Evolutionary conservation across 192 early-diverging fungal species (phyloP), one percentile per base, ranked within the genome.

Genomic region (Coemansia sp.): DNA sequence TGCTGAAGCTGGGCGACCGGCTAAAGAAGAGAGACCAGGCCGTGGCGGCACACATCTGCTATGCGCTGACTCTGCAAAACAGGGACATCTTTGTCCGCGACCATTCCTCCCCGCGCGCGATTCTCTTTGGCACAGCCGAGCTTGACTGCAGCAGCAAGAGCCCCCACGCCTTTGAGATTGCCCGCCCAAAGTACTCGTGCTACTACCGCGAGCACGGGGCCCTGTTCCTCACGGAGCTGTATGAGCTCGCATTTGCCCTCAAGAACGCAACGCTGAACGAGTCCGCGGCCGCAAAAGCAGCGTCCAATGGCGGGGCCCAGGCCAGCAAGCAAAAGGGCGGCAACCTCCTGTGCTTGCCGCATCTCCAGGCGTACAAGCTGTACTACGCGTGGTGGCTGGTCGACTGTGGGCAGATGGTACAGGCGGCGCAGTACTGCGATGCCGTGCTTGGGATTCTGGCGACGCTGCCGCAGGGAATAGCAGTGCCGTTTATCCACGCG

Each of bases 341-440:
- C 8, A 19, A 52, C 30, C 34, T 57, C 20, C 38, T 56, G 4
- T 74, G 70, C 16, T 41, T 99, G n/a, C 88, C 90, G n/a, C 87
- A 88, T 51, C 61, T 99, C 35, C 92, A 96, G 54, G 81, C 82
- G 0, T 92, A 92, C 80, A 96, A 96, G 55, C 69, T 99, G 5
- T 45, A 67, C 21, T 80, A 89, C 52, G 89, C 89, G 12, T 85
- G 81, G 78, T 82, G 83, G 62, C 75, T 99, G 7, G 78, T 80
- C 7, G 94, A 96, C 38, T 71, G 81, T 38, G 91, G 96, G 4
- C 78, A 82, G 51, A 55, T 79, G 4, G 78, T 80, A 28, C 77
- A 84, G 40, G 88, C 96, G 3, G 62, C 70, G 4, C 67, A 74
- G 18, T 96, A 99, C 57, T 83, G 85, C 41, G 86, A 91, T 11